Evolutionary conservation across 2,329 filamentous ascomycete species (phyloP), one percentile per base, ranked within the genome.

Genomic region (Penicillium sclerotigenum): DNA sequence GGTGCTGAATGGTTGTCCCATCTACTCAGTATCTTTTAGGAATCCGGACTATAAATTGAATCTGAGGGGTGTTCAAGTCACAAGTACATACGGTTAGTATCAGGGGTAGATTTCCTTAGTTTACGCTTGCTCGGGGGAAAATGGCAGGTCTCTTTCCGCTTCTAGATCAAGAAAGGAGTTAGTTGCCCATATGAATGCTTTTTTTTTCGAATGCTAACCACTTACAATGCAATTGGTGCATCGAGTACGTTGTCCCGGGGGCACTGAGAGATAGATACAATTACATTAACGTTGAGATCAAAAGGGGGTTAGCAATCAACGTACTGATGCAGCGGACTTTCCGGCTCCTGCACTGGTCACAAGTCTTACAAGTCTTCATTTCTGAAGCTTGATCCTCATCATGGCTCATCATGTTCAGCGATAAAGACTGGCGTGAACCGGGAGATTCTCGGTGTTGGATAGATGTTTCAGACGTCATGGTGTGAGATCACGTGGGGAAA

Each of bases 241-340:
- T 20, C 28, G 11, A 1, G 7, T 22, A 38, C 9, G 7, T 22
- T 31, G 26, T 9, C 29, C 29, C 4, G 28, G 28, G 11, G 6
- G 6, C 26, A 46, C 43, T 31, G 24, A 38, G 6, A 14, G 18
- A 38, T 22, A 8, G 11, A 14, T 3, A 38, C 3, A 2, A 38
- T 38, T 38, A 38, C 18, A 4, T 14, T 10, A 13, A 38, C 11
- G 36, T 38, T 10, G 3, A 14, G 6, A 22, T 6, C 13, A 33
- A 22, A 22, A 14, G 36, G 11, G 18, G 9, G 11, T n/a, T n/a
- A n/a, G n/a, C n/a, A 1, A 13, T 38, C 18, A 28, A 60, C 68
- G 49, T 65, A 76, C 74, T 69, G 20, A 68, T 67, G 58, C 74
- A 77, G 49, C 74, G 72, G 20, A 77, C 74, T 59, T 77, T 77